A percentile compares a stretch with the other conserved stretches of the same genome.
Evolutionary conservation across 257 asterid genomes (phyloP).

Genomic region (Capsicum chinense): DNA sequence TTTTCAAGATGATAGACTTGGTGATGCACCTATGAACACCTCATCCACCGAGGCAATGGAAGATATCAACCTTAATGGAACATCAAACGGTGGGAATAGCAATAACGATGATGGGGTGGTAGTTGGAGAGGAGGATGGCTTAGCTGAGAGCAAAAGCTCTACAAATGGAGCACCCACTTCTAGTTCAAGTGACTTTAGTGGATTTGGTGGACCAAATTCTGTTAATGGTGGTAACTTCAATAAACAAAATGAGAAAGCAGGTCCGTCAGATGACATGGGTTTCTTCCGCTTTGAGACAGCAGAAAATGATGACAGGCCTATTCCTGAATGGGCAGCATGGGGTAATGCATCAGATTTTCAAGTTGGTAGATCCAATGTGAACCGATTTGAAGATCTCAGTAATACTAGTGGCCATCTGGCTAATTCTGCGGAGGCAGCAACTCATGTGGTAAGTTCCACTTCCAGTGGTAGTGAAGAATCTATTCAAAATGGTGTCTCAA

Average conservation of each 20-base stretch:
- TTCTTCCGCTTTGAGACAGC: slow-evolving; percentile 72
- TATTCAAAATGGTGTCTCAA: slow-evolving; percentile 52
- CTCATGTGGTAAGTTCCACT: slow-evolving; percentile 36
- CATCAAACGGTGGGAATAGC: slow-evolving; percentile 56
- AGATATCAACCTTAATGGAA: slow-evolving; percentile 59
- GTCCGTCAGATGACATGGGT: slow-evolving; percentile 54
- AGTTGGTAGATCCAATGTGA: slow-evolving; percentile 61
- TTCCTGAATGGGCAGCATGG: slow-evolving; percentile 98
- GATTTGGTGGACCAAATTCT: slow-evolving; percentile 41
- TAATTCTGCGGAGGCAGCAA: slow-evolving; percentile 39
- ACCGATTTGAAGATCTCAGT: slow-evolving; percentile 70
- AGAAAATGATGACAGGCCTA: slow-evolving; percentile 73
- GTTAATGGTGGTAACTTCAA: slow-evolving; percentile 31
- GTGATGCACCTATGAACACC: slow-evolving; percentile 54
- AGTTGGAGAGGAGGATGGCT: slow-evolving; percentile 77
- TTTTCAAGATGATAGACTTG: slow-evolving; percentile 80
- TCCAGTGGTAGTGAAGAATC: slow-evolving; percentile 44
- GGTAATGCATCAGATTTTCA: slow-evolving; percentile 67
- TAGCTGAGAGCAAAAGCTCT: slow-evolving; percentile 46
- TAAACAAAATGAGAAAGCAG: slow-evolving; percentile 40
- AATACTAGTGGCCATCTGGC: slow-evolving; percentile 34
- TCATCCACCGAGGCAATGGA: slow-evolving; percentile 65
- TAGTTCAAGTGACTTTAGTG: slow-evolving; percentile 39
- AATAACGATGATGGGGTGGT: slow-evolving; percentile 81
- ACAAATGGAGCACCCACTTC: slow-evolving; percentile 46